Evolutionary conservation across 495 filamentous ascomycete genomes (phyloP).

Genomic region (Lophium mytilinum): DNA sequence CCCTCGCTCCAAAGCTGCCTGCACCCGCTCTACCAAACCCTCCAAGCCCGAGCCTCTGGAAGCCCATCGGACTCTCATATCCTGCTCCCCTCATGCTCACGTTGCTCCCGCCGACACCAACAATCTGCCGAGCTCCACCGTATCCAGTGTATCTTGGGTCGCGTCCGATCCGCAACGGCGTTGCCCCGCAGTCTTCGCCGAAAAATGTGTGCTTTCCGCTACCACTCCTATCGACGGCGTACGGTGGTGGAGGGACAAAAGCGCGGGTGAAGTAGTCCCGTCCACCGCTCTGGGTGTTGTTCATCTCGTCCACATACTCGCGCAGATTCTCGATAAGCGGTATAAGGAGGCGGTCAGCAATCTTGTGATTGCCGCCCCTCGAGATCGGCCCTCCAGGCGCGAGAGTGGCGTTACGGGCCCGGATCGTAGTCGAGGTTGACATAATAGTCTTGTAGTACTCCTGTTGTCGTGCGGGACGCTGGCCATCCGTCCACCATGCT

Average conservation of each 20-base stretch:
- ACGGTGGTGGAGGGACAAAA: slow-evolving; percentile 10
- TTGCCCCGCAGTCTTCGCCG: slow-evolving; percentile 22
- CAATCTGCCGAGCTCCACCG: no score
- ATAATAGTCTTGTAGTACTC: slow-evolving; percentile 24
- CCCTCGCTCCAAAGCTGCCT: no score
- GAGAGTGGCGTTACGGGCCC: slow-evolving; percentile 1
- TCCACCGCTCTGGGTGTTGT: background rate
- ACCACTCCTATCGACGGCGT: slow-evolving; percentile 17
- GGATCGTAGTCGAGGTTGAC: background rate
- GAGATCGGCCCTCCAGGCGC: background rate
- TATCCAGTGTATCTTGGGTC: slow-evolving; percentile 20
- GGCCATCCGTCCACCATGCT: slow-evolving; percentile 29
- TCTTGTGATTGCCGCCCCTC: background rate
- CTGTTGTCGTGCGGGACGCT: slow-evolving; percentile 26
- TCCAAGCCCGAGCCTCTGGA: no score
- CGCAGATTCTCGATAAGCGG: slow-evolving; percentile 14
- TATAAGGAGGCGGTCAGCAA: slow-evolving; percentile 1
- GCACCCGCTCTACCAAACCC: no score
- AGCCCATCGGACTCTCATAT: no score
- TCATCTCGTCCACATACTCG: slow-evolving; percentile 10
- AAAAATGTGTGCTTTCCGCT: slow-evolving; percentile 25
- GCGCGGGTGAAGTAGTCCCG: slow-evolving; percentile 7
- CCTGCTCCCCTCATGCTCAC: no score
- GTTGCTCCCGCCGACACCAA: no score
- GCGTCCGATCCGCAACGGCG: slow-evolving; percentile 20